Base-by-base conservation (phyloP, 2,329 filamentous ascomycete species). In the Stagonosporopsis tanaceti region DNA sequence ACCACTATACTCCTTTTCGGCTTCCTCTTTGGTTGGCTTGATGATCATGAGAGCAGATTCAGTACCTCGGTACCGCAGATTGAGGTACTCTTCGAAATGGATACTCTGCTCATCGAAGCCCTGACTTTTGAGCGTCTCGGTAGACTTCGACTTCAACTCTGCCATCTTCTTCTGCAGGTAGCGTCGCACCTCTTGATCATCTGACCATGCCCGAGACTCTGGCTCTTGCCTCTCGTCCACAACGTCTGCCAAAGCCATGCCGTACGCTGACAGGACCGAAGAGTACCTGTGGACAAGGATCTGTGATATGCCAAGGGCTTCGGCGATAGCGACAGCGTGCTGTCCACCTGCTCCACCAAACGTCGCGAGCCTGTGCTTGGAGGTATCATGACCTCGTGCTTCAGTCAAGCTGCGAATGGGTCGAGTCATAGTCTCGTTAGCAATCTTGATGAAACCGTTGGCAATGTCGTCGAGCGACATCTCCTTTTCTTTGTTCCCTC, bases 341-440 rank as follows among this genome's bases (percentile, higher is more conserved):
- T 97, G 93, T 0, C 93, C 93, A 46, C 93, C 93, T 0, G 93
- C 93, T 53, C 93, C 93, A 40, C 93, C 93, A 77, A 97, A 97
- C 0, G 92, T 96, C 0, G 93, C 93, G 35, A 97, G 83, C n/a
- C 92, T 84, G 75, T 97, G 93, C 65, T 91, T 92, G 1, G 91
- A 92, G 0, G 93, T 95, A 72, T 97, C 93, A 63, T 96, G 92
- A 0, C 93, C 93, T 76, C 95, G 92, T 27, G 93, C 93, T 75
- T 97, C 93, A 0, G 93, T 97, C 64, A 97, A 85, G 30, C 92
- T 94, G 34, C 93, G 85, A 62, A 97, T 97, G 0, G 93, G 93
- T 37, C 93, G 83, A 2, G 91, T 93, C 93, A 97, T 96, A 14
- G 91, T 88, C 78, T 96, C 92, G 69, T 96, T 96, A 2, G 93